phyloP scores from a whole-genome alignment of 257 asterid species.

The Rubia yunnanensis region DNA sequence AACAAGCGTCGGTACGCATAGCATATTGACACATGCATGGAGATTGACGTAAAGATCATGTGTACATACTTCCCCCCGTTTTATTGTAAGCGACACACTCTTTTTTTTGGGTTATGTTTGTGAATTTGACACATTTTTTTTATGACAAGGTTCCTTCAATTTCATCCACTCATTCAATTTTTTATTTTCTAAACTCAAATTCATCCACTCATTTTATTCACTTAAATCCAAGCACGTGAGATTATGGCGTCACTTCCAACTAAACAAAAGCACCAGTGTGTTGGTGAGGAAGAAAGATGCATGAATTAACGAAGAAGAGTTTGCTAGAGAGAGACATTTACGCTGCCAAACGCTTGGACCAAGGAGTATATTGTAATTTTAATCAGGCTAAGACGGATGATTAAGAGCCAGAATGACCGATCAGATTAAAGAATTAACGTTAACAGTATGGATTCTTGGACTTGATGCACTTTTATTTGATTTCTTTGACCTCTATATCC shows the following conservation, averaged over 20 bases:
- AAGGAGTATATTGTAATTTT: slow-evolving; percentile 31
- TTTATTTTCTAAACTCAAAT: too few species aligned
- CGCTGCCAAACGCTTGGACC: slow-evolving; percentile 37
- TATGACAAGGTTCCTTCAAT: too few species aligned
- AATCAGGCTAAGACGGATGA: slow-evolving; percentile 15
- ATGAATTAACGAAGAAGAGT: background rate
- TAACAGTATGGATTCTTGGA: slow-evolving; percentile 25
- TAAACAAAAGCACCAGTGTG: too few species aligned
- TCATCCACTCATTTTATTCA: too few species aligned
- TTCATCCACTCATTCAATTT: too few species aligned
- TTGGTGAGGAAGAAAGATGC: background rate
- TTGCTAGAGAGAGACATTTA: slow-evolving; percentile 25
- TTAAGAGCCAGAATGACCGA: slow-evolving; percentile 21
- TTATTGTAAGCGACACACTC: too few species aligned
- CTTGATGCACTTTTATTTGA: slow-evolving; percentile 18
- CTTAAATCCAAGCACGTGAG: too few species aligned
- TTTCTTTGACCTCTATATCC: slow-evolving; percentile 30
- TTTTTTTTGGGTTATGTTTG: too few species aligned
- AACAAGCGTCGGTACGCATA: background rate
- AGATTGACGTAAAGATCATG: background rate
- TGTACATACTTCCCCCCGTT: too few species aligned
- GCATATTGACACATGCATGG: background rate
- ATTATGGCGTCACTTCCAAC: too few species aligned
- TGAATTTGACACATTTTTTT: too few species aligned
- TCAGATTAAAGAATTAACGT: slow-evolving; percentile 11